phyloP scores from a whole-genome alignment of 768 basidiomycete species.

The Leucogyrophana mollusca region DNA sequence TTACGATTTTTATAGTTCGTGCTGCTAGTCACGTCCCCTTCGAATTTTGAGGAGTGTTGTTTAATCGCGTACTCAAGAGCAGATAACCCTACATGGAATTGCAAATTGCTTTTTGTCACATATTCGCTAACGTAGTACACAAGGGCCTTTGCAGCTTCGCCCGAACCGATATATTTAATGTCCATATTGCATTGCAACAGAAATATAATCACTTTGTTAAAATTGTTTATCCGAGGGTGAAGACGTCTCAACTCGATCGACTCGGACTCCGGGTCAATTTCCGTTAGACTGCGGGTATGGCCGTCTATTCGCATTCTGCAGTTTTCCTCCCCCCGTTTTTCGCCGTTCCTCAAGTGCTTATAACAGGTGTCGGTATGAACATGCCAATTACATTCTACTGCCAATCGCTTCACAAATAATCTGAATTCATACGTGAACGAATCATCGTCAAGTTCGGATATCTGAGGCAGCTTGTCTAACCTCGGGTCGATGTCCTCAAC shows the following conservation, averaged over 20 bases:
- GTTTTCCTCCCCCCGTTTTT: background rate
- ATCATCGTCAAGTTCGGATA: background rate
- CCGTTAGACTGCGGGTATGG: background rate
- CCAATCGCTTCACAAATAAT: background rate
- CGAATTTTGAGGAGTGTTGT: background rate
- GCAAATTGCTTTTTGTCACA: conserved; percentile 28
- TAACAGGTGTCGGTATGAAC: conserved; percentile 9
- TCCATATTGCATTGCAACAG: conserved; percentile 28
- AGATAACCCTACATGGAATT: conserved; percentile 12
- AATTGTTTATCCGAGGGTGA: conserved; percentile 12
- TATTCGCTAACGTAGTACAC: conserved; percentile 36
- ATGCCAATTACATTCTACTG: conserved; percentile 10
- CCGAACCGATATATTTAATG: conserved; percentile 29
- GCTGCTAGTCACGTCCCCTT: background rate
- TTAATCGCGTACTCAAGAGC: conserved; percentile 13
- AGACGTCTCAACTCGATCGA: conserved; percentile 7
- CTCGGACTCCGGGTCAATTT: conserved; percentile 2
- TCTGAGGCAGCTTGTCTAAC: background rate
- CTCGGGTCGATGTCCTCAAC: background rate
- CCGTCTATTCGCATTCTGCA: conserved; percentile 7
- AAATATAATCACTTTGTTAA: conserved; percentile 10
- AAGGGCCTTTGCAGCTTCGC: conserved; percentile 25
- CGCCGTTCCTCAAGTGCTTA: conserved; percentile 9
- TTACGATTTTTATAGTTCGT: background rate
- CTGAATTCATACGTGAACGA: background rate